Evolutionary conservation across 768 basidiomycete genomes (phyloP).

Genomic region (Neoboletus magnificus): DNA sequence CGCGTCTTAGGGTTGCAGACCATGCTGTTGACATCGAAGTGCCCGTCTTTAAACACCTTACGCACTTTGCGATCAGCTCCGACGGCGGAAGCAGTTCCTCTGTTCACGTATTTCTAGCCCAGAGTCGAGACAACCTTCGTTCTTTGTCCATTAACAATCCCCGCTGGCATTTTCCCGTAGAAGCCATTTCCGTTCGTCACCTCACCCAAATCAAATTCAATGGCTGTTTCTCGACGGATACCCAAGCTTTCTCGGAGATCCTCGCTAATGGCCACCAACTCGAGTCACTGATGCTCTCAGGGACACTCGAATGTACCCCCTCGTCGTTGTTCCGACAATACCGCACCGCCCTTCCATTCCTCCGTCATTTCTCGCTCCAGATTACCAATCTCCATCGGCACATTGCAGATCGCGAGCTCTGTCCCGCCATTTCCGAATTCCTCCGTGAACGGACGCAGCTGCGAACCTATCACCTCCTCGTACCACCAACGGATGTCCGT

Average conservation of each 20-base stretch:
- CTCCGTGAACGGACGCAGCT: constrained; percentile 53
- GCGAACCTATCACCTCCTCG: constrained; percentile 50
- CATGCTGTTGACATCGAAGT: constrained; percentile 43
- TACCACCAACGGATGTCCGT: constrained; percentile 42
- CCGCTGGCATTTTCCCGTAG: constrained; percentile 55
- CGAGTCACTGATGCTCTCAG: constrained; percentile 55
- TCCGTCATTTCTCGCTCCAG: constrained; percentile 60
- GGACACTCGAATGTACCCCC: constrained; percentile 49
- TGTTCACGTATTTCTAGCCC: constrained; percentile 47
- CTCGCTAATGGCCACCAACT: constrained; percentile 60
- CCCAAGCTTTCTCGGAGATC: constrained; percentile 55
- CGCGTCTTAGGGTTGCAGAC: constrained; percentile 31
- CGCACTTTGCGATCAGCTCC: constrained; percentile 55
- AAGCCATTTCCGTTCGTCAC: constrained; percentile 55
- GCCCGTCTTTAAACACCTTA: constrained; percentile 52
- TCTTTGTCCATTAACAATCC: constrained; percentile 53
- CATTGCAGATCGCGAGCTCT: constrained; percentile 55
- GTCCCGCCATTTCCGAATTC: constrained; percentile 67
- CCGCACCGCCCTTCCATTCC: constrained; percentile 50
- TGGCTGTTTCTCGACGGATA: constrained; percentile 50
- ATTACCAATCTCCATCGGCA: constrained; percentile 43
- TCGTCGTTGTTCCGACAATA: constrained; percentile 49
- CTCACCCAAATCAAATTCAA: constrained; percentile 62
- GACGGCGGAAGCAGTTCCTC: constrained; percentile 39
- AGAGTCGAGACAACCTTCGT: constrained; percentile 51